Conservation (phyloP, 768 basidiomycete genomes). For the Auricularia sp. region DNA sequence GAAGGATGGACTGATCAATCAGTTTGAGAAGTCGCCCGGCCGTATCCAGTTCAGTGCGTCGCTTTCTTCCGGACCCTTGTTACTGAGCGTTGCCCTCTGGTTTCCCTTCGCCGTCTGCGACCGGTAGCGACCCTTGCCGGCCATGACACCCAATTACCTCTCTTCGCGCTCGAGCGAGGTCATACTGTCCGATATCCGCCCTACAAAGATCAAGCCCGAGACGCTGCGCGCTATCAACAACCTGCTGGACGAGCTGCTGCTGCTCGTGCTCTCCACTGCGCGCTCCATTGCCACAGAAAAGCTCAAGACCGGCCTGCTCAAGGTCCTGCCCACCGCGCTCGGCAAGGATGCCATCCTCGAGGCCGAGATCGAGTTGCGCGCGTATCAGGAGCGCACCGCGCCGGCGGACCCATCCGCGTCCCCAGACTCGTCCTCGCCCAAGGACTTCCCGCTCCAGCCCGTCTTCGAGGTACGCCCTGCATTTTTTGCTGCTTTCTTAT, state of each 20-base stretch:
- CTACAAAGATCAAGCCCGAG: conserved; percentile 72
- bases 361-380: conserved; percentile 84
- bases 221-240: conserved; percentile 74
- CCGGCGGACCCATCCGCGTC: conserved; percentile 20
- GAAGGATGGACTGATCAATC: no score
- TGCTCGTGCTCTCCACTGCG: conserved; percentile 55
- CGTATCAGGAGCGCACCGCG: conserved; percentile 71
- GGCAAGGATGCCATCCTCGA: conserved; percentile 89
- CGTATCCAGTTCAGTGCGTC: conserved; percentile 14
- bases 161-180: conserved; percentile 79
- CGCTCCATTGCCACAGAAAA: conserved; percentile 64
- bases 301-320: conserved; percentile 60
- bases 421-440: conserved; percentile 37
- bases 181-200: conserved; percentile 84
- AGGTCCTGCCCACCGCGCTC: conserved; percentile 64
- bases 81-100: conserved; percentile 15
- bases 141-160: conserved; percentile 57
- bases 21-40: conserved; percentile 16
- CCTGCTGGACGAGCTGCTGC: conserved; percentile 75
- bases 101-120: conserved; percentile 1
- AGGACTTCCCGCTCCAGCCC: conserved; percentile 61
- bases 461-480: conserved; percentile 53
- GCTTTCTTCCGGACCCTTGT: conserved; percentile 32
- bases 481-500: neutral
- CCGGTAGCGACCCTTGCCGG: neutral